Base-by-base conservation (phyloP, 805 yeast species). In the Grigorovia transvaalensis region DNA sequence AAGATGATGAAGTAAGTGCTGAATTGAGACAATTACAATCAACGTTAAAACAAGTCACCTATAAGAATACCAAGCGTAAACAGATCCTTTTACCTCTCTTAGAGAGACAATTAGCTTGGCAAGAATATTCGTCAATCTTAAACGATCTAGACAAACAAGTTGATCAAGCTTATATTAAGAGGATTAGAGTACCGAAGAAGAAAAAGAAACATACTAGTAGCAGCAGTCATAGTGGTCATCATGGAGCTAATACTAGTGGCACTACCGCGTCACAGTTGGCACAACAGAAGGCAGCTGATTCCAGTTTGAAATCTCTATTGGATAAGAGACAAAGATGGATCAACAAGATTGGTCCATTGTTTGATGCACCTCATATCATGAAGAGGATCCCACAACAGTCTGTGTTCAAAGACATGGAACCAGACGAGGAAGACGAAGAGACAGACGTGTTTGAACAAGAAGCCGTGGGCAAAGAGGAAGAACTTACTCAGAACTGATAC, bases 111-210 rank as follows among this genome's bases (percentile, higher is more conserved):
- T 74, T 93, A 60, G 96, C 97, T 29, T 93, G 90, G 81, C 96
- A 91, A 65, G 99, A 93, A 66, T 93, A 88, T 66, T 74, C 83
- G 53, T 85, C 91, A 12, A 90, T 93, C 50, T 69, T 89, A 53
- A 98, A 93, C 52, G 98, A 93, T 64, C 74, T 93, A 58, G 97
- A 93, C 66, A 93, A 91, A 66, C 99, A 93, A 69, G 90, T 93
- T 41, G 99, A 93, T 65, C 97, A 88, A 66, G 90, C 95, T 19
- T 93, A 90, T 64, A 71, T 85, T 56, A 85, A 89, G 66, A 74
- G 97, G 54, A 77, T 85, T 51, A 81, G 89, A 59, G 88, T 82
- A 8, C 82, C 88, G 52, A 85, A 72, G 56, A 70, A 67, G 51
- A 72, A 71, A 53, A 73, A 73, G 62, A 71, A 71, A 56, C 62